phyloP scores from a whole-genome alignment of 306 rosid species.

The Citrullus mucosospermus region DNA sequence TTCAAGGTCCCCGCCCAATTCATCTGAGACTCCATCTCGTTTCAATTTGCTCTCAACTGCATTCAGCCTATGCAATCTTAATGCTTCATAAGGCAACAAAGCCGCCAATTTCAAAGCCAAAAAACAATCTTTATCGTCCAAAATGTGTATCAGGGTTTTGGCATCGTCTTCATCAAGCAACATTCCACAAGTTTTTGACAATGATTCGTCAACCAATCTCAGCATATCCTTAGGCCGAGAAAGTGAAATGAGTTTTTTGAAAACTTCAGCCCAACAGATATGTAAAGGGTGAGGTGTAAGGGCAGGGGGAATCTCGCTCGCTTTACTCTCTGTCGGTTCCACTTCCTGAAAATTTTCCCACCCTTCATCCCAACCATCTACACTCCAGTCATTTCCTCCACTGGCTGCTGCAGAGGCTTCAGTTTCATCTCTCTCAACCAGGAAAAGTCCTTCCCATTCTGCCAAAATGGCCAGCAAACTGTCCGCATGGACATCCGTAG shows the following conservation, averaged over 20 bases:
- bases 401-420: conserved; percentile 38
- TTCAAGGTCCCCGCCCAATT: conserved; percentile 36
- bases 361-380: conserved; percentile 92
- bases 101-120: conserved; percentile 53
- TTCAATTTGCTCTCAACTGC: conserved; percentile 52
- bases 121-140: conserved; percentile 47
- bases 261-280: conserved; percentile 63
- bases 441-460: conserved; percentile 89
- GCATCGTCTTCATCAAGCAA: conserved; percentile 72
- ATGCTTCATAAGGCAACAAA: conserved; percentile 52
- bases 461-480: conserved; percentile 56
- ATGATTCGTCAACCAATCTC: conserved; percentile 58
- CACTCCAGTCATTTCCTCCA: conserved; percentile 64
- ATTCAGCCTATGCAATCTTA: conserved; percentile 46
- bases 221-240: conserved; percentile 50
- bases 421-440: conserved; percentile 22
- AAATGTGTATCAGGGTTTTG: conserved; percentile 32
- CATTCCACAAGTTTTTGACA: conserved; percentile 28
- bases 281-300: conserved; percentile 64
- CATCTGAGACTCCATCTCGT: conserved; percentile 41
- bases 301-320: conserved; percentile 12
- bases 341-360: conserved; percentile 92
- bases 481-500: conserved; percentile 42
- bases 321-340: conserved; percentile 40
- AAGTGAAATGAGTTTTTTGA: conserved; percentile 37